Evolutionary conservation across 495 filamentous ascomycete genomes (phyloP), one percentile per base, ranked within the genome.

Genomic region (Hypoxylon rickii): DNA sequence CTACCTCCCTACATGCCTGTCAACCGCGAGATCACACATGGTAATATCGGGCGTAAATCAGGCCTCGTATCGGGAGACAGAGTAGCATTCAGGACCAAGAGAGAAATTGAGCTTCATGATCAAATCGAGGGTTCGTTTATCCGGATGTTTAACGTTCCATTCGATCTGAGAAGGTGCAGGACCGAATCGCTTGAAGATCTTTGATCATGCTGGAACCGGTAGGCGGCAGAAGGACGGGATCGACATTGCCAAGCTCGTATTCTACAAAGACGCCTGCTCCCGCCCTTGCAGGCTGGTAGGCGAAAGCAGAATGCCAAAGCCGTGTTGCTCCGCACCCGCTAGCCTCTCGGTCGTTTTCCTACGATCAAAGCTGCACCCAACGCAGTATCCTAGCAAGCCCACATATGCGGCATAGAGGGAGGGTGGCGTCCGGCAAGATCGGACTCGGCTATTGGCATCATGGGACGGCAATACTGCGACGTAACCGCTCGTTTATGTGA

Each of bases 161-260:
- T 29, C 24, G 24, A 29, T 29, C 24, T 29, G n/a, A n/a, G n/a
- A n/a, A n/a, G n/a, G n/a, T n/a, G n/a, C n/a, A n/a, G n/a, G n/a
- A n/a, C n/a, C n/a, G n/a, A n/a, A n/a, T n/a, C n/a, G n/a, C n/a
- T n/a, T n/a, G n/a, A n/a, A n/a, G n/a, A n/a, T 50, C 52, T 57
- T 11, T 49, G 52, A 47, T 53, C 48, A 44, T 39, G 53, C 17
- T 44, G 18, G 26, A 18, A 13, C 51, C 57, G 50, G 53, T 16
- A 52, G 59, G 39, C 59, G 59, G 59, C 53, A 63, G 43, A 53
- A 48, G 48, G 15, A 48, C 48, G 53, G 48, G 59, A 63, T 63
- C 59, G 49, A 49, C 59, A 40, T 7, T 41, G 59, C 53, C 59
- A 63, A 63, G 59, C 53, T 63, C 48, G 47, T 53, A 57, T 63